Conservation (phyloP, 2,329 filamentous ascomycete species). For the Claviceps spartinae region DNA sequence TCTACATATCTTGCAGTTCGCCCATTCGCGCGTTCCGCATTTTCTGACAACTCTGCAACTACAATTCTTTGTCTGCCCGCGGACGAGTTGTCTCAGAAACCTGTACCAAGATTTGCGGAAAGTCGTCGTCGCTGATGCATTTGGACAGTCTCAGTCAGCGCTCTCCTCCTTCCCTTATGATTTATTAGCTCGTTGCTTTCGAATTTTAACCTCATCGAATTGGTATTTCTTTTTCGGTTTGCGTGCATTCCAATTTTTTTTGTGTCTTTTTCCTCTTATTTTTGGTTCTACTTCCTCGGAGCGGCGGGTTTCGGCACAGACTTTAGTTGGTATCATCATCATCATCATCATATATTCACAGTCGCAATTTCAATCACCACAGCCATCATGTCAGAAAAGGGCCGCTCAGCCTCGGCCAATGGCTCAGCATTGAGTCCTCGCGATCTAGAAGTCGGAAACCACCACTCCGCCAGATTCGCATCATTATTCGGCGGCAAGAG, state of each 20-base stretch:
- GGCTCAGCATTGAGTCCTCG: conserved; percentile 6
- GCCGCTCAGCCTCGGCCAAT: neutral
- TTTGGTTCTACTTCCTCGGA: neutral
- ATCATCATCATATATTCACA: neutral
- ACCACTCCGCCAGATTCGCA: conserved; percentile 17
- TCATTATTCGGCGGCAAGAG: conserved; percentile 24
- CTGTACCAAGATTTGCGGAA: no score
- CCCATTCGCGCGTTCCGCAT: neutral
- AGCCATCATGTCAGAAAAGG: conserved; percentile 16
- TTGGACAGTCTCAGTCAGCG: neutral
- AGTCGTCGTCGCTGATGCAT: neutral
- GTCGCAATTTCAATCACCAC: neutral
- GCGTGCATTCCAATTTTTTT: neutral
- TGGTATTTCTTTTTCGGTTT: neutral
- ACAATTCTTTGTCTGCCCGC: neutral
- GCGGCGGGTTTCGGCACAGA: neutral
- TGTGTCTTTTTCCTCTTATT: no score
- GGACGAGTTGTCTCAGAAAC: neutral
- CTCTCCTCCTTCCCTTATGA: neutral
- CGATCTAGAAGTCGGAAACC: conserved; percentile 12
- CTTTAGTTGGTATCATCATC: neutral
- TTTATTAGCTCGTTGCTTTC: neutral
- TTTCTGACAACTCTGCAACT: neutral
- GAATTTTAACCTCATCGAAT: neutral
- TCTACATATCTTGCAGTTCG: neutral